phyloP scores from a whole-genome alignment of 805 yeast genomes.

The Kazachstania kunashirensis region DNA sequence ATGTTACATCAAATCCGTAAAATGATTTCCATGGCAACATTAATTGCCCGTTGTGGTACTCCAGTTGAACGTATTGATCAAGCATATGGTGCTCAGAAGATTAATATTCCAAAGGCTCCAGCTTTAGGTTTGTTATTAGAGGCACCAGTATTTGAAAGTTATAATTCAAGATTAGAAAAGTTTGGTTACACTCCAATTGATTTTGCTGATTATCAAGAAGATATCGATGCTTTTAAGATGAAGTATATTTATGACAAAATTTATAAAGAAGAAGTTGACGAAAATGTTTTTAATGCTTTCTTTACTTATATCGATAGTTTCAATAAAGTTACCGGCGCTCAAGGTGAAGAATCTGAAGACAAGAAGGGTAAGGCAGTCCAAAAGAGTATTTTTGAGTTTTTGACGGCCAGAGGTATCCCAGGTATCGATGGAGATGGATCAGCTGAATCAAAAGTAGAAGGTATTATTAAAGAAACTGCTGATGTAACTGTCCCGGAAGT shows the following conservation, averaged over 20 bases:
- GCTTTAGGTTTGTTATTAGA: constrained; percentile 87
- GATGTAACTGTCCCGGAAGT: not conserved
- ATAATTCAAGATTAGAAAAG: constrained; percentile 58
- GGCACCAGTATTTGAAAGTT: constrained; percentile 83
- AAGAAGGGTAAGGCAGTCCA: constrained; percentile 24
- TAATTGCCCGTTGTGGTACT: constrained; percentile 77
- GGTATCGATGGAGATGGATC: constrained; percentile 5
- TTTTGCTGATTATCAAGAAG: constrained; percentile 52
- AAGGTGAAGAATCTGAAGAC: constrained; percentile 31
- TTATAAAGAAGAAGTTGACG: constrained; percentile 79
- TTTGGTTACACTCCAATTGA: constrained; percentile 71
- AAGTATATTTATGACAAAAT: constrained; percentile 86
- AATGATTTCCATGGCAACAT: constrained; percentile 92
- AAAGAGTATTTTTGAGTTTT: constrained; percentile 32
- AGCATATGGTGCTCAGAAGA: constrained; percentile 62
- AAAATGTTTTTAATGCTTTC: constrained; percentile 82
- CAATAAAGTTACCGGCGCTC: constrained; percentile 44
- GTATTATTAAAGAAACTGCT: not conserved
- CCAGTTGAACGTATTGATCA: constrained; percentile 67
- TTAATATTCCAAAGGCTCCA: constrained; percentile 95
- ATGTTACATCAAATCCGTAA: constrained; percentile 97
- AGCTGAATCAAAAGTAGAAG: too few species aligned
- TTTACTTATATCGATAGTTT: constrained; percentile 84
- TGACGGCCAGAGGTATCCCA: constrained; percentile 36
- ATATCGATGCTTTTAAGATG: constrained; percentile 81